A percentile compares a stretch with the other conserved stretches of the same genome.
phyloP scores from a whole-genome alignment of 345 rosid genomes.

The Clarkia xantiana region DNA sequence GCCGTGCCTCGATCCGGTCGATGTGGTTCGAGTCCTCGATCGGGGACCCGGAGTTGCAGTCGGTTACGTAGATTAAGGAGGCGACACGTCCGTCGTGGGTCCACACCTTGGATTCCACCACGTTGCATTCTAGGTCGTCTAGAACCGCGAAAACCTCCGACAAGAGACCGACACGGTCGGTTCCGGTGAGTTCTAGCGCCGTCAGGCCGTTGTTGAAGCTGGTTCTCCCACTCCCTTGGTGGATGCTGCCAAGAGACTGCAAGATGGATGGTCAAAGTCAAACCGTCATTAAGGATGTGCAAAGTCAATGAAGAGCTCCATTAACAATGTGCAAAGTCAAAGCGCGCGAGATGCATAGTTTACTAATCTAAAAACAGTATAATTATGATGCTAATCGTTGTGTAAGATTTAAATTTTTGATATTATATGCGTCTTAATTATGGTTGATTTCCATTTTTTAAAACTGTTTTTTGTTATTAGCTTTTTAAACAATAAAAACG shows the following conservation, averaged over 20 bases:
- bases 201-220: slow-evolving; percentile 21
- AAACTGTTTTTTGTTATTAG: too few species aligned
- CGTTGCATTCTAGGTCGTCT: slow-evolving; percentile 29
- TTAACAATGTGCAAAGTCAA: too few species aligned
- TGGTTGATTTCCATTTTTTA: too few species aligned
- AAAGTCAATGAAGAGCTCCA: too few species aligned
- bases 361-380: too few species aligned
- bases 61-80: slow-evolving; percentile 24
- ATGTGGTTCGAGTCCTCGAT: slow-evolving; percentile 33
- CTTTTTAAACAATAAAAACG: too few species aligned
- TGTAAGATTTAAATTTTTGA: too few species aligned
- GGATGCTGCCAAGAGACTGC: slow-evolving; percentile 27
- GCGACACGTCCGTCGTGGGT: slow-evolving; percentile 38
- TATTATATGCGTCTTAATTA: too few species aligned
- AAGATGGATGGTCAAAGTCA: background rate
- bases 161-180: slow-evolving; percentile 34
- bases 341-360: too few species aligned
- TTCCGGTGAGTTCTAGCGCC: slow-evolving; percentile 32
- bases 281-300: too few species aligned
- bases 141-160: slow-evolving; percentile 40
- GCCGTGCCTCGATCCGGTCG: slow-evolving; percentile 21
- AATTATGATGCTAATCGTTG: too few species aligned
- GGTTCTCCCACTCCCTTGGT: slow-evolving; percentile 20
- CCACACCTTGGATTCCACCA: slow-evolving; percentile 43
- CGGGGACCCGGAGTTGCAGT: slow-evolving; percentile 28